phyloP scores from a whole-genome alignment of 164 flowering plant genomes.

The Aristolochia contorta region DNA sequence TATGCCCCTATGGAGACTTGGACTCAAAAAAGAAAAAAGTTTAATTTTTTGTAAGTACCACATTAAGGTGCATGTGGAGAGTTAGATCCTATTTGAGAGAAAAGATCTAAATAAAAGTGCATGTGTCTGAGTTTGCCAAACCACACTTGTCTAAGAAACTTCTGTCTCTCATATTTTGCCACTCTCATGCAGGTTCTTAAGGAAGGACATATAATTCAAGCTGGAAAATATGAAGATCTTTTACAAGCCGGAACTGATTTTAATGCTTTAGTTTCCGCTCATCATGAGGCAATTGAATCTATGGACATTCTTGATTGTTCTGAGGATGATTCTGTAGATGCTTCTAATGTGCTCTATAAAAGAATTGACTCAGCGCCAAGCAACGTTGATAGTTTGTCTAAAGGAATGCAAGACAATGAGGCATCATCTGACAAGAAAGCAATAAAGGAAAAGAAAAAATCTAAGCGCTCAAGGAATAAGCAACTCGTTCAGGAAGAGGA shows the following conservation, averaged over 20 bases:
- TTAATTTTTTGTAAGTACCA: too few species aligned
- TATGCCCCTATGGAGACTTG: not conserved
- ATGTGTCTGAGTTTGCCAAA: too few species aligned
- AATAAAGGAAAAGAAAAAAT: constrained; percentile 85
- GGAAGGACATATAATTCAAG: constrained; percentile 78
- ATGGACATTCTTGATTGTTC: constrained; percentile 57
- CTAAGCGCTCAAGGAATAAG: constrained; percentile 70
- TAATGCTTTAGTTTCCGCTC: constrained; percentile 70
- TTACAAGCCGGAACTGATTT: constrained; percentile 94
- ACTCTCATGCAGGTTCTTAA: constrained; percentile 60
- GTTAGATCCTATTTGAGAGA: too few species aligned
- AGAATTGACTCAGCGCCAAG: constrained; percentile 30
- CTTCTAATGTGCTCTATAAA: constrained; percentile 18
- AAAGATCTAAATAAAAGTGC: too few species aligned
- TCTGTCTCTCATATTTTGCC: not conserved
- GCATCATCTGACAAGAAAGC: constrained; percentile 57
- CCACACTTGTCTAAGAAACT: not conserved
- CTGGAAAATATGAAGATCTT: constrained; percentile 94
- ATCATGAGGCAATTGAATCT: constrained; percentile 91
- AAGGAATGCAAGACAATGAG: constrained; percentile 48
- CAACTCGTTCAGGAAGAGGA: constrained; percentile 99
- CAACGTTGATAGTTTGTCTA: constrained; percentile 40
- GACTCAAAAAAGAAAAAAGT: too few species aligned
- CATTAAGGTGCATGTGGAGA: not conserved
- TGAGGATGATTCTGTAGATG: constrained; percentile 61